Percentiles rank a stretch among this genome's conserved stretches.
Evolutionary conservation across 2,329 filamentous ascomycete species (phyloP).

Genomic region (Fusarium sp.): DNA sequence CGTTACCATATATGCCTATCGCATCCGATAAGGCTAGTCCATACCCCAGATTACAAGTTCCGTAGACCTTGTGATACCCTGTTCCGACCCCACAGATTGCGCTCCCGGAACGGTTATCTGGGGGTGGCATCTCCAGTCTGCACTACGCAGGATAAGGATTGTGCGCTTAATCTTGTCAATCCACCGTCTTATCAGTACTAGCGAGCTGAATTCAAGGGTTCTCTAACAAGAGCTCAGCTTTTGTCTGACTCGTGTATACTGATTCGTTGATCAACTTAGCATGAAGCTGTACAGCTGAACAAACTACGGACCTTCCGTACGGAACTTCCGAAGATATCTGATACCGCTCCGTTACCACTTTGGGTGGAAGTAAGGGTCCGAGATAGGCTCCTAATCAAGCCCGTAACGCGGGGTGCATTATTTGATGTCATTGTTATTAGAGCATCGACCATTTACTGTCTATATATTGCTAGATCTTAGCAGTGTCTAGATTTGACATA

Average conservation of each 20-base stretch:
- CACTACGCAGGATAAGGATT: background rate
- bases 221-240: background rate
- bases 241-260: constrained; percentile 3
- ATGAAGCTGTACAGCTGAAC: rapidly evolving
- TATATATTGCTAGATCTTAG: constrained; percentile 4
- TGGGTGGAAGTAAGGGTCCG: no score
- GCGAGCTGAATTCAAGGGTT: no score
- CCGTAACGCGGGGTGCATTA: no score
- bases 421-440: no score
- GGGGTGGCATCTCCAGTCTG: background rate
- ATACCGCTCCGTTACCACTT: no score
- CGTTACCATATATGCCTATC: background rate
- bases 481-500: background rate
- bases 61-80: background rate
- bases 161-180: background rate
- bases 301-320: constrained; percentile 24
- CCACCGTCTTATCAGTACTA: background rate
- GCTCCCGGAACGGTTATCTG: background rate
- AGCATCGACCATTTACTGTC: background rate
- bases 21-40: constrained; percentile 13
- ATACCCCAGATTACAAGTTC: constrained; percentile 33
- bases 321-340: constrained; percentile 25
- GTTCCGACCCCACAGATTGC: constrained; percentile 16
- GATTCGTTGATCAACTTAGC: background rate
- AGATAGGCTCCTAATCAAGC: no score